Conservation (phyloP, 1,139 yeast species). For the Candida sp. region DNA sequence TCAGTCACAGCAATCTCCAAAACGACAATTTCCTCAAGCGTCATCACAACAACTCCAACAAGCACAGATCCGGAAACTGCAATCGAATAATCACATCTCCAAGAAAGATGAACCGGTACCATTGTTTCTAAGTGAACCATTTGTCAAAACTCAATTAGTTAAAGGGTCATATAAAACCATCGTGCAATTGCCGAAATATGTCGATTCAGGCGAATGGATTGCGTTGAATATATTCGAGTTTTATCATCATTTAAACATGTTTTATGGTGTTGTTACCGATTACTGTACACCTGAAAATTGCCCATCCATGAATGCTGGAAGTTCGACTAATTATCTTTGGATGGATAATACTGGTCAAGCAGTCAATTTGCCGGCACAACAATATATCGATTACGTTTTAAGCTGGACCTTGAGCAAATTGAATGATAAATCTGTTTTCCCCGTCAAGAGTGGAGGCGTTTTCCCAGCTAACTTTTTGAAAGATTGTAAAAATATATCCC, state of each 20-base stretch:
- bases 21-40: conserved; percentile 20
- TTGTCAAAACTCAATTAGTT: conserved; percentile 88
- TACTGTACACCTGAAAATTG: conserved; percentile 85
- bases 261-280: conserved; percentile 85
- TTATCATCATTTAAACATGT: conserved; percentile 80
- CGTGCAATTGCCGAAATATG: conserved; percentile 92
- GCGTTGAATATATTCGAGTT: conserved; percentile 91
- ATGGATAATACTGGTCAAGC: conserved; percentile 76
- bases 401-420: conserved; percentile 88
- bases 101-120: conserved; percentile 32
- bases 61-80: background rate
- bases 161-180: conserved; percentile 98
- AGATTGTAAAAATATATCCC: conserved; percentile 80
- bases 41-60: conserved; percentile 8
- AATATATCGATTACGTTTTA: conserved; percentile 87
- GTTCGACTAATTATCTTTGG: conserved; percentile 90
- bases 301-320: conserved; percentile 97
- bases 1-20: conserved; percentile 14
- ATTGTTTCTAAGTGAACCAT: conserved; percentile 85
- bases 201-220: conserved; percentile 93
- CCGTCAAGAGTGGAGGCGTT: conserved; percentile 90
- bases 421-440: conserved; percentile 86
- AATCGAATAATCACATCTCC: background rate
- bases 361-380: conserved; percentile 85
- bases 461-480: conserved; percentile 84